Evolutionary conservation across 2,329 filamentous ascomycete genomes (phyloP).

Genomic region (Fusarium lyarnte): DNA sequence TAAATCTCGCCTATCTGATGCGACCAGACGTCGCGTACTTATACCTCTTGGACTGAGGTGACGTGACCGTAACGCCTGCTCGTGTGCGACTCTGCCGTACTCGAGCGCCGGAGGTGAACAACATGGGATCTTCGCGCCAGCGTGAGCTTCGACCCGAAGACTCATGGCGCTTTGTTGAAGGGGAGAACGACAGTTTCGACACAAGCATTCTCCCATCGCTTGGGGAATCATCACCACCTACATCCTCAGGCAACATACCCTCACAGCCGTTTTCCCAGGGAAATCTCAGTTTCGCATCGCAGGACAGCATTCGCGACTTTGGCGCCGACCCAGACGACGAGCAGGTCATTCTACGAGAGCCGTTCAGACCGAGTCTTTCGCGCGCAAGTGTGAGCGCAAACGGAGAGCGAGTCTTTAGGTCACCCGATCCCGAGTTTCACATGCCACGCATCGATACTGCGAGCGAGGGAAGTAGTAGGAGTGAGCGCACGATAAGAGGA

Average conservation of each 20-base stretch:
- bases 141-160: constrained; percentile 54
- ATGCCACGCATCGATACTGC: constrained; percentile 61
- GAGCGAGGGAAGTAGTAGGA: constrained; percentile 48
- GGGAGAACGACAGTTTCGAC: constrained; percentile 69
- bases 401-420: constrained; percentile 42
- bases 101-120: constrained; percentile 2
- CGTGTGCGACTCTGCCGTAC: constrained; percentile 14
- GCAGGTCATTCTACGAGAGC: constrained; percentile 62
- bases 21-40: background rate
- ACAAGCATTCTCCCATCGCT: constrained; percentile 61
- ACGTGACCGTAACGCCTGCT: constrained; percentile 4
- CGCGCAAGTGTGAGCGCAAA: constrained; percentile 45
- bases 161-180: constrained; percentile 70
- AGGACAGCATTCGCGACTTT: constrained; percentile 67
- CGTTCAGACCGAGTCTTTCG: constrained; percentile 64
- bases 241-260: constrained; percentile 50
- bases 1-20: constrained; percentile 7
- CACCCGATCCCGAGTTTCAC: constrained; percentile 61
- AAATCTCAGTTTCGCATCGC: constrained; percentile 56
- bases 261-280: constrained; percentile 59
- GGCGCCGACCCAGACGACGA: constrained; percentile 64
- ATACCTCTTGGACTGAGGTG: background rate
- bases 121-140: constrained; percentile 37
- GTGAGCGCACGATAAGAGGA: constrained; percentile 48
- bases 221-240: constrained; percentile 51